phyloP scores from a whole-genome alignment of 2,329 filamentous ascomycete genomes.

The Rutstroemia sp. region DNA sequence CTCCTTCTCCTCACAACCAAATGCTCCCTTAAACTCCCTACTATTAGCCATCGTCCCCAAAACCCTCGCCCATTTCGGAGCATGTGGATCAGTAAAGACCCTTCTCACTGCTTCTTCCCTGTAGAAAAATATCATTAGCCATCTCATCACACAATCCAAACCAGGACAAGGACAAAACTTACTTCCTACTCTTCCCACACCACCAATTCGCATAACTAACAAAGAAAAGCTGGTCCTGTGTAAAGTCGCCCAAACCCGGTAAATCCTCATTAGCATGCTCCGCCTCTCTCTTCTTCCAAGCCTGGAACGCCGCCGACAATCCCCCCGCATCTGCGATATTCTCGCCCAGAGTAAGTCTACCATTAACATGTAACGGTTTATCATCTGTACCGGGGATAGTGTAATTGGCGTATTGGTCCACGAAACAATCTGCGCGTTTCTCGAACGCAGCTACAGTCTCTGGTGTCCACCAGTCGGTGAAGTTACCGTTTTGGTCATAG shows the following conservation, averaged over 20 bases:
- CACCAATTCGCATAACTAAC: constrained; percentile 57
- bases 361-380: constrained; percentile 53
- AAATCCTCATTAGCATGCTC: constrained; percentile 43
- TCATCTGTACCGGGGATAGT: constrained; percentile 49
- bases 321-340: constrained; percentile 68
- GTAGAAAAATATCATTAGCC: too few relatives aligned
- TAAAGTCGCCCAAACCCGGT: constrained; percentile 50
- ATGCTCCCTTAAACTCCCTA: constrained; percentile 58
- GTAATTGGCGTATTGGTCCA: constrained; percentile 59
- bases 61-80: constrained; percentile 54
- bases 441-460: constrained; percentile 50
- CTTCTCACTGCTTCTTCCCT: constrained; percentile 45
- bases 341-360: constrained; percentile 56
- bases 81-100: constrained; percentile 58
- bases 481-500: constrained; percentile 58
- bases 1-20: constrained; percentile 56
- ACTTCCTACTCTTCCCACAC: constrained; percentile 55
- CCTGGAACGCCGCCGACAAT: constrained; percentile 52
- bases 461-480: constrained; percentile 60
- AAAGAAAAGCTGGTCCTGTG: constrained; percentile 64
- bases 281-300: constrained; percentile 54
- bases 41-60: constrained; percentile 60
- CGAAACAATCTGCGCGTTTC: constrained; percentile 54
- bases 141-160: too few relatives aligned
- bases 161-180: too few relatives aligned